Conservation (phyloP, 768 basidiomycete species). For the Lentinula raphanica region DNA sequence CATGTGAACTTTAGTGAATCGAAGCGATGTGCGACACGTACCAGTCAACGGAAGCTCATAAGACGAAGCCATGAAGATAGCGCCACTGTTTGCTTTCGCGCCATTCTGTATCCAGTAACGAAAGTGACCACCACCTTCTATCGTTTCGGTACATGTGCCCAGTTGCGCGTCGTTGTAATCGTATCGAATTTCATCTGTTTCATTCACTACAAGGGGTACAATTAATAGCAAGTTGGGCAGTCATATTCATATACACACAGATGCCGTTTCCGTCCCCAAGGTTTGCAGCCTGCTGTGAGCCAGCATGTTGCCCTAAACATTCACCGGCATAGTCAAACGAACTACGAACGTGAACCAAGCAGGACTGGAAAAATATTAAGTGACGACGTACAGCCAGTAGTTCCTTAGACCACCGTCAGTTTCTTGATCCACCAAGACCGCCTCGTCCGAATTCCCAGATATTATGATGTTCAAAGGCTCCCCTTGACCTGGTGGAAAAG, state of each 20-base stretch:
- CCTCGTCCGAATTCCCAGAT: conserved; percentile 66
- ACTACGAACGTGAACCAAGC: conserved; percentile 27
- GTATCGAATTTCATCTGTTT: conserved; percentile 81
- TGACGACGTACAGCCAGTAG: conserved; percentile 64
- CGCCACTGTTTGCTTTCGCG: conserved; percentile 53
- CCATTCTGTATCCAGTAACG: conserved; percentile 88
- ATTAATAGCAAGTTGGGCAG: neutral
- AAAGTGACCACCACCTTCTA: conserved; percentile 83
- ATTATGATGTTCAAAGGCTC: conserved; percentile 86
- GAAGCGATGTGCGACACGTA: conserved; percentile 21
- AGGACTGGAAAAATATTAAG: neutral
- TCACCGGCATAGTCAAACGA: conserved; percentile 70
- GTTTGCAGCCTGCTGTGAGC: conserved; percentile 63
- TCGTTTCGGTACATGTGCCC: conserved; percentile 84
- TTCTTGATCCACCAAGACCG: conserved; percentile 57
- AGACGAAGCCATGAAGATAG: conserved; percentile 70
- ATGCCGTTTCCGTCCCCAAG: conserved; percentile 80
- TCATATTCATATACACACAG: conserved; percentile 35
- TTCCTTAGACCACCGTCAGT: conserved; percentile 72
- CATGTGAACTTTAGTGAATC: conserved; percentile 3
- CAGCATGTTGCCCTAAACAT: conserved; percentile 80
- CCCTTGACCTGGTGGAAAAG: conserved; percentile 68
- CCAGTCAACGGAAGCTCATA: conserved; percentile 65
- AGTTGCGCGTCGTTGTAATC: conserved; percentile 75
- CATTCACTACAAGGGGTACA: conserved; percentile 48